Conservation (phyloP, 495 filamentous ascomycete species). For the Glarea lozoyensis region DNA sequence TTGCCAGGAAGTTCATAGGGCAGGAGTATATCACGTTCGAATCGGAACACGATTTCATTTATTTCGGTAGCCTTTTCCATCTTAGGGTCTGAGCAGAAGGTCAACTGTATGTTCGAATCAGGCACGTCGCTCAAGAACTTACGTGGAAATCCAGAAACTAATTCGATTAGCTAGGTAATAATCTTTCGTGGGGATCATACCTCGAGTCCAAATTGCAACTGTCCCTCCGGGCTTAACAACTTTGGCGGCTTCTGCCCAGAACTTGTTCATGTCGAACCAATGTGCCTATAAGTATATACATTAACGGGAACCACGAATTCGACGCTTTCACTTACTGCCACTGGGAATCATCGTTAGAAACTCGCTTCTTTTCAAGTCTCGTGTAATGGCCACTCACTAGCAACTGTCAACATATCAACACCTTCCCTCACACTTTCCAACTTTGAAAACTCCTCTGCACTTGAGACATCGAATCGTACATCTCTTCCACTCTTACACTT, state of each 20-base stretch:
- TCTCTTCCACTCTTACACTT: conserved; percentile 19
- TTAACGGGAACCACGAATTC: too few species aligned
- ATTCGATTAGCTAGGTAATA: not conserved
- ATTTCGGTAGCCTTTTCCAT: conserved; percentile 27
- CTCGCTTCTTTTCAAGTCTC: too few species aligned
- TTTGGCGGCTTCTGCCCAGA: conserved; percentile 50
- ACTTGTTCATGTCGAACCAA: conserved; percentile 54
- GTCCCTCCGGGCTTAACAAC: conserved; percentile 47
- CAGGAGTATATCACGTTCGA: conserved; percentile 23
- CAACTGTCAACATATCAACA: conserved; percentile 45
- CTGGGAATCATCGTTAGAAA: too few species aligned
- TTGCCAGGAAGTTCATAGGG: conserved; percentile 32
- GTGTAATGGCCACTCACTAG: too few species aligned
- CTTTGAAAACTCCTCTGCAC: conserved; percentile 35
- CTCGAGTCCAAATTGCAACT: conserved; percentile 42
- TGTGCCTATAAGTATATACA: conserved; percentile 39
- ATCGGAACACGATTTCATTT: conserved; percentile 23
- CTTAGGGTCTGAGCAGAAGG: conserved; percentile 19
- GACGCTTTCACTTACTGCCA: too few species aligned
- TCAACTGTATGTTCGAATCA: not conserved
- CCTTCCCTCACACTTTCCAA: conserved; percentile 16
- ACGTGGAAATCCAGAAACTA: conserved; percentile 15
- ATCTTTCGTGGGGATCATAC: conserved; percentile 1
- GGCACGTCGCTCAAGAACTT: not conserved
- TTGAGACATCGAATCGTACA: conserved; percentile 34